These are phyloP conservation scores for Phytopythium chamaehyphon DNA, from an alignment of 352 stramenopile species.

Conservation along the genomic window DNA sequence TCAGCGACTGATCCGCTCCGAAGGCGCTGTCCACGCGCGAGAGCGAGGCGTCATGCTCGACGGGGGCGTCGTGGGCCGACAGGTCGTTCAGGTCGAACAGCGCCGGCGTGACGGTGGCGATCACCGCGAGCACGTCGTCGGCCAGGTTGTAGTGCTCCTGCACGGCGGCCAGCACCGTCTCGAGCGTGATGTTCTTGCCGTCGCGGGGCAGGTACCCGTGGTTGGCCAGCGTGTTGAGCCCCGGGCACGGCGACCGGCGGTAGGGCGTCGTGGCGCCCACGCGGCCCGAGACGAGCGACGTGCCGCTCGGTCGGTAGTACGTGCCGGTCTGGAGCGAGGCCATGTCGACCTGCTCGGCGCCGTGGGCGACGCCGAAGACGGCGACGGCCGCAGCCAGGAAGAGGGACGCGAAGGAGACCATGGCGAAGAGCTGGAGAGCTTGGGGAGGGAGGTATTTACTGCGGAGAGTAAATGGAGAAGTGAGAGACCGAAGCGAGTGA, in stretches of 20 bases:
- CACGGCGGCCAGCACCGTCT: background rate
- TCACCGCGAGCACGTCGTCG: conserved; percentile 15
- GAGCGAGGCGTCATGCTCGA: conserved; percentile 25
- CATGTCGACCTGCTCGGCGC: conserved; percentile 14
- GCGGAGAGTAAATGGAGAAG: conserved; percentile 6
- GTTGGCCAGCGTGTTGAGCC: conserved; percentile 52
- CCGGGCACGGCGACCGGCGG: conserved; percentile 40
- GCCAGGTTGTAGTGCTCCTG: conserved; percentile 5
- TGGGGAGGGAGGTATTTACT: conserved; percentile 3
- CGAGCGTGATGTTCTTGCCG: conserved; percentile 31
- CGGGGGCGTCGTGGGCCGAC: conserved; percentile 14
- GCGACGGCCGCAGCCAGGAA: conserved; percentile 1
- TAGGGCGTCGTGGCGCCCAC: conserved; percentile 16
- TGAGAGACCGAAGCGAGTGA: background rate
- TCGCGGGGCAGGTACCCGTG: conserved; percentile 49
- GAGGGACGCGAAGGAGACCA: conserved; percentile 21
- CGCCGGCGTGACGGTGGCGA: conserved; percentile 12
- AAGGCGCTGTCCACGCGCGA: conserved; percentile 20
- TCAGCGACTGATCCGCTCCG: conserved; percentile 14
- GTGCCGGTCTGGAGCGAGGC: conserved; percentile 16
- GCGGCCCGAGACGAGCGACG: conserved; percentile 21
- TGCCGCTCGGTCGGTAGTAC: conserved; percentile 31
- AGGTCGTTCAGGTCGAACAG: conserved; percentile 21
- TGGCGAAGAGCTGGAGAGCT: conserved; percentile 1
- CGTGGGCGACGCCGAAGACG: conserved; percentile 5